Base-by-base conservation (phyloP, 202 grass and related monocot species). In the Panicum virgatum region DNA sequence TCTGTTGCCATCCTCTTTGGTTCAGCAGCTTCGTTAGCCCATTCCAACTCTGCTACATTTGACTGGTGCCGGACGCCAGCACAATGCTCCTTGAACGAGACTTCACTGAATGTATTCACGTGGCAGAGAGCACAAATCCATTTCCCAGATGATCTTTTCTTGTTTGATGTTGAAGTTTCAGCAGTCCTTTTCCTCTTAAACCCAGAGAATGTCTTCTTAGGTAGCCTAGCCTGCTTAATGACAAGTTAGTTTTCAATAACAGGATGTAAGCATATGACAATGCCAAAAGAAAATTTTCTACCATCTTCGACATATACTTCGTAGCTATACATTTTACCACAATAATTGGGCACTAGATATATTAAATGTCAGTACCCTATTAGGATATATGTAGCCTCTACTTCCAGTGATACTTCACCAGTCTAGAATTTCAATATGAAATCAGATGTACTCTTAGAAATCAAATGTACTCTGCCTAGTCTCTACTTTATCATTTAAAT, bases 181-280 rank as follows among this genome's bases (percentile, higher is more conserved):
- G 66, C 20, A 47, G 15, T 30, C 66, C 75, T 34, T 79, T 88
- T 83, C 80, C 80, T 88, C 50, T 83, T 88, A 22, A 79, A 12
- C 29, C 74, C 74, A 72, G 86, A 83, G 6, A 78, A 53, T 78
- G 48, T 32, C 5, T 59, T 42, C 29, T 40, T 78, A 43, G 26
- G 12, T n/a, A 18, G 38, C 39, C 32, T 79, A 78, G 59, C n/a
- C 86, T 79, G 74, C 23, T 56, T 32, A 57, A 78, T 48, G 63
- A 77, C 8, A 27, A 63, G 42, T 23, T 59, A 62, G 13, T 48
- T 57, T 36, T 30, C 26, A 32, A 16, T 48, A 53, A 72, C 62
- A 83, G 61, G n/a, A n/a, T n/a, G n/a, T n/a, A n/a, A n/a, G 61
- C 30, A 58, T 22, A 32, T 0, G 43, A 34, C 18, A 66, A 73